phyloP scores from a whole-genome alignment of 2,329 filamentous ascomycete species.

The Alternaria sp. region DNA sequence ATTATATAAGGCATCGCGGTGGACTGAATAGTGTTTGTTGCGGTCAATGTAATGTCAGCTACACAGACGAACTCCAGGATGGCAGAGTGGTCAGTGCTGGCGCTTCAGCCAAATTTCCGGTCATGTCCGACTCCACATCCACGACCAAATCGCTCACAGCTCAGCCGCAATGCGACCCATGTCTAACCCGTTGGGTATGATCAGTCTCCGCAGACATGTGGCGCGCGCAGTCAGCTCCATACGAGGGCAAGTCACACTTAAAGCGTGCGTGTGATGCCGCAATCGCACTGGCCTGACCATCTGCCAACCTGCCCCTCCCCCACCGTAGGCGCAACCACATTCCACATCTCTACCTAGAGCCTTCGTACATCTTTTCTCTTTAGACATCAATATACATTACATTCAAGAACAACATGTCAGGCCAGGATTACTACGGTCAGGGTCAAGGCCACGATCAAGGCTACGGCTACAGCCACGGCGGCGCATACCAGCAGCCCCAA shows the following conservation, averaged over 20 bases:
- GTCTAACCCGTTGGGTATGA: conserved; percentile 17
- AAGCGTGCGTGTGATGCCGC: conserved; percentile 31
- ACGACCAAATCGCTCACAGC: conserved; percentile 16
- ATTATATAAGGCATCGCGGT: background rate
- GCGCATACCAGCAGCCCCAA: conserved; percentile 21
- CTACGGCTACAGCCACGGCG: conserved; percentile 33
- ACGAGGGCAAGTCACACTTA: conserved; percentile 22
- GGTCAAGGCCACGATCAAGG: conserved; percentile 21
- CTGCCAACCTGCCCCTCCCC: conserved; percentile 25
- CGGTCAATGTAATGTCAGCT: background rate
- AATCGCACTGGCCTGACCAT: conserved; percentile 22
- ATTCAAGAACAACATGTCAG: conserved; percentile 23
- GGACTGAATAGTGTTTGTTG: background rate
- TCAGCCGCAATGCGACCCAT: conserved; percentile 26
- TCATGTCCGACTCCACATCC: conserved; percentile 6
- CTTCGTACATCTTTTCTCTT: background rate
- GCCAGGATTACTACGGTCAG: conserved; percentile 45
- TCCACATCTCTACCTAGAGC: conserved; percentile 10
- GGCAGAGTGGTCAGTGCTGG: conserved; percentile 2
- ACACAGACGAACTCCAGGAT: background rate
- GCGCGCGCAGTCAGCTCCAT: conserved; percentile 21
- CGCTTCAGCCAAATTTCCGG: conserved; percentile 6
- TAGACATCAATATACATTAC: background rate
- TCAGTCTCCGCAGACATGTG: conserved; percentile 14
- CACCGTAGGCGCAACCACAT: conserved; percentile 21